Percentiles rank a stretch among this genome's conserved stretches.
Conservation (phyloP, 2,329 filamentous ascomycete genomes). For the Huntiella bhutanensis region DNA sequence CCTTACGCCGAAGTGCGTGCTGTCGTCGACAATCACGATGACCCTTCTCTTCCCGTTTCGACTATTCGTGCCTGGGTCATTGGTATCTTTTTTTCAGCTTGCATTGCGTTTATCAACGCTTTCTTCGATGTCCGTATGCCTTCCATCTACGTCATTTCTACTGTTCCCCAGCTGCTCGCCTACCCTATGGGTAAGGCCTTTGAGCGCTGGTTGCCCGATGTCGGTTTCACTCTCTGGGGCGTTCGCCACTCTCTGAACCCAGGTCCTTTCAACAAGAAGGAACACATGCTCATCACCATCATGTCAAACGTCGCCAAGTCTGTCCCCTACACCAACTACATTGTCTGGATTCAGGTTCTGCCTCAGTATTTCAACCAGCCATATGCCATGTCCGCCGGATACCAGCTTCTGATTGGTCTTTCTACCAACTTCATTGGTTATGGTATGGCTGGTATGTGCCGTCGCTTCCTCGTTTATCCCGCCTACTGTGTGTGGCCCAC, state of each 20-base stretch:
- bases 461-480: slow-evolving; percentile 33
- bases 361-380: slow-evolving; percentile 31
- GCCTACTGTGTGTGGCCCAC: slow-evolving; percentile 35
- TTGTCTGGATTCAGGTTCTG: slow-evolving; percentile 30
- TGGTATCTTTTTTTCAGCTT: slow-evolving; percentile 26
- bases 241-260: slow-evolving; percentile 23
- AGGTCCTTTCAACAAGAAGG: slow-evolving; percentile 34
- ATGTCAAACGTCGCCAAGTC: slow-evolving; percentile 33
- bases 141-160: slow-evolving; percentile 27
- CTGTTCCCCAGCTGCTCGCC: slow-evolving; percentile 35
- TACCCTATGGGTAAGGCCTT: slow-evolving; percentile 29
- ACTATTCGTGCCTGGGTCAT: slow-evolving; percentile 34
- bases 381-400: slow-evolving; percentile 28
- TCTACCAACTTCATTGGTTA: slow-evolving; percentile 37
- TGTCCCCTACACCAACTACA: slow-evolving; percentile 29
- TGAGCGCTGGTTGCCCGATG: slow-evolving; percentile 27
- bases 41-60: slow-evolving; percentile 26
- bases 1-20: slow-evolving; percentile 37
- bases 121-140: slow-evolving; percentile 37
- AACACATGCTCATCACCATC: slow-evolving; percentile 36
- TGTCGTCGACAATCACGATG: slow-evolving; percentile 35
- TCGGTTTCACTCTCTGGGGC: slow-evolving; percentile 23
- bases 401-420: slow-evolving; percentile 30
- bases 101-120: slow-evolving; percentile 31
- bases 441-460: slow-evolving; percentile 30